Base-by-base conservation (phyloP, 176 grass and related monocot genomes). In the Carex cristatella region DNA sequence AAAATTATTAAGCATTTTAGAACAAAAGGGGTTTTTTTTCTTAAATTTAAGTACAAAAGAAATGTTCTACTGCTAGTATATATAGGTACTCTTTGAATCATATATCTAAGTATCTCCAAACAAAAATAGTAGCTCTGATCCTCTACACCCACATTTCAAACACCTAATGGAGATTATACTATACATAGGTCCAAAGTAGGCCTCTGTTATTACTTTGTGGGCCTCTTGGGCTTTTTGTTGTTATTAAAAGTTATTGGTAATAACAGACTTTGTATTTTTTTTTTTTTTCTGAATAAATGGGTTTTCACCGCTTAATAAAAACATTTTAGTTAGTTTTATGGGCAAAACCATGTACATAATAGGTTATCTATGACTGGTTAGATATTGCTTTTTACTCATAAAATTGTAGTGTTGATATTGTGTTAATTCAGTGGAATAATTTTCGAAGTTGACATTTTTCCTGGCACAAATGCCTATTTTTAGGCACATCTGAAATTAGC, bases 401-500 rank as follows among this genome's bases (percentile, higher is more conserved):
- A 58, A 58, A 8, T 51, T 31, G 27, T 23, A 23, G 23, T 11
- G 23, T 78, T 56, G 27, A 58, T 33, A 57, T 35, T 16, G 28
- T 63, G 42, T 44, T 18, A 58, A 33, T 79, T 35, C 23, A 58
- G 53, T 58, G 14, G 14, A 33, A 57, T 33, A 15, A 9, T 58
- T 12, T 49, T 5, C 28, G 58, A 18, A 76, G 19, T 33, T 57
- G 0, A 58, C 74, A 79, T 58, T 3, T 10, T 57, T 79, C 51
- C 30, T 18, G 4, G 69, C 27, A 37, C 13, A 42, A 79, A 18
- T 2, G 7, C 0, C 74, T 79, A 79, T 79, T 58, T 79, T 79
- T 79, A 79, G 74, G 74, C 74, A 79, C 46, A 58, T 28, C 51
- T 57, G 53, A 79, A 79, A 58, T 37, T 58, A 56, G 74, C 23